Conservation (phyloP, 345 rosid species). For the Murraya paniculata region DNA sequence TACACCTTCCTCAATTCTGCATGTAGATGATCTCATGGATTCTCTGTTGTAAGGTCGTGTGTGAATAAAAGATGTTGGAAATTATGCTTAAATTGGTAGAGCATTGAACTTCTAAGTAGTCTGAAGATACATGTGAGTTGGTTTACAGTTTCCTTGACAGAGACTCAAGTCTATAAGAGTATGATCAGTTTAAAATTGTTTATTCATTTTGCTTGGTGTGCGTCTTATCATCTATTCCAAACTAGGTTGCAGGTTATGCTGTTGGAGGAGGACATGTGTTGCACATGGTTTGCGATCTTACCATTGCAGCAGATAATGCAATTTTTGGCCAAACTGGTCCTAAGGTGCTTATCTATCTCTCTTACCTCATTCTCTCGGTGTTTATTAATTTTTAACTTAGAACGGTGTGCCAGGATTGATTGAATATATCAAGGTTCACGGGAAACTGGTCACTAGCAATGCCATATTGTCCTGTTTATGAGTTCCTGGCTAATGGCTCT, state of each 20-base stretch:
- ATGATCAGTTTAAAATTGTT: neutral
- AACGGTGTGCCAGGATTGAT: neutral
- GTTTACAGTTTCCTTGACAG: neutral
- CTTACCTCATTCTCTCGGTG: neutral
- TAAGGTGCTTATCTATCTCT: conserved; percentile 45
- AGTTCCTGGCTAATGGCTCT: neutral
- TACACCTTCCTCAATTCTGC: conserved; percentile 23
- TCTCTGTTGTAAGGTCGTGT: neutral
- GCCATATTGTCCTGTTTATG: neutral
- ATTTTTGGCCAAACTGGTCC: conserved; percentile 97
- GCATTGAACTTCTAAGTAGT: neutral
- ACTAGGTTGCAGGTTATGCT: conserved; percentile 96
- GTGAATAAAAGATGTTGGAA: neutral
- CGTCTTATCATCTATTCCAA: neutral
- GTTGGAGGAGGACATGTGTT: conserved; percentile 91
- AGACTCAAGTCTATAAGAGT: neutral
- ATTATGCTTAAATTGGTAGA: neutral
- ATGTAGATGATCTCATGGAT: neutral
- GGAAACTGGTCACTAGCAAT: neutral
- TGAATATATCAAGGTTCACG: neutral
- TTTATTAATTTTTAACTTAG: neutral
- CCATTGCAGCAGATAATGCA: conserved; percentile 92
- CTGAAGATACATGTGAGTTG: neutral
- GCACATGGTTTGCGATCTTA: conserved; percentile 96
- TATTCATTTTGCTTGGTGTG: conserved; percentile 4